These are phyloP conservation scores for Starmerella potacharoeniae DNA, from an alignment of 805 yeast species.

Conservation along the genomic window DNA sequence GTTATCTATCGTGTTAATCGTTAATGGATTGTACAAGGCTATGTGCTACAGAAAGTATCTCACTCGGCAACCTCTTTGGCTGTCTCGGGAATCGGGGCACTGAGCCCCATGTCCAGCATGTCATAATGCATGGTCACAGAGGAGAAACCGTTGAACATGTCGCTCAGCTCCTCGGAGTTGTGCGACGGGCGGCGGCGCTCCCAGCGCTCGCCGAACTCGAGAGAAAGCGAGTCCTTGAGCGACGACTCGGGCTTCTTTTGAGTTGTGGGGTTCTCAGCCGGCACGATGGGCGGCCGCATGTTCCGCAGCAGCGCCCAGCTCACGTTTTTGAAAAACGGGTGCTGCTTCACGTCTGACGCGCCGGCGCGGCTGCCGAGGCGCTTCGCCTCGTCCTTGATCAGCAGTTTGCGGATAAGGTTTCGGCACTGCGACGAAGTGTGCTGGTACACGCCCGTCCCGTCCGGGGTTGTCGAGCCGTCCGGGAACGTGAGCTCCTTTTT, in stretches of 20 bases:
- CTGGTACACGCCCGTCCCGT: slow-evolving; percentile 33
- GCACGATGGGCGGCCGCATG: slow-evolving; percentile 92
- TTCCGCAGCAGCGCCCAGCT: slow-evolving; percentile 94
- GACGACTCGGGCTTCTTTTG: slow-evolving; percentile 1
- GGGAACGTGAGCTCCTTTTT: slow-evolving; percentile 75
- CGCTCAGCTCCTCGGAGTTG: slow-evolving; percentile 17
- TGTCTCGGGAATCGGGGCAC: slow-evolving; percentile 8
- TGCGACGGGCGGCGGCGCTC: slow-evolving; percentile 20
- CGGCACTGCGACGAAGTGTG: slow-evolving; percentile 65
- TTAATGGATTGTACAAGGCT: neutral
- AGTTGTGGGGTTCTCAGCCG: slow-evolving; percentile 40
- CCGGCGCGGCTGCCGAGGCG: slow-evolving; percentile 88
- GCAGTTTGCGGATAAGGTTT: slow-evolving; percentile 62
- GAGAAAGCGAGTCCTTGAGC: slow-evolving; percentile 20
- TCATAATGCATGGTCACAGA: slow-evolving; percentile 24
- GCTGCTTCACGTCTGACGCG: slow-evolving; percentile 87
- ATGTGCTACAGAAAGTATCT: neutral
- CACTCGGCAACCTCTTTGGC: neutral
- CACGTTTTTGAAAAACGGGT: slow-evolving; percentile 77
- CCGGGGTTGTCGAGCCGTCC: slow-evolving; percentile 32
- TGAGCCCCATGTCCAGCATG: slow-evolving; percentile 10
- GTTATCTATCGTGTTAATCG: neutral
- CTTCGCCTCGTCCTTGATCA: slow-evolving; percentile 79
- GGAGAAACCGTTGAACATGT: slow-evolving; percentile 23
- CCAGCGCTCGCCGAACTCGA: slow-evolving; percentile 24